Base-by-base conservation (phyloP, 2,329 filamentous ascomycete species). In the Mycocentrospora acerina region DNA sequence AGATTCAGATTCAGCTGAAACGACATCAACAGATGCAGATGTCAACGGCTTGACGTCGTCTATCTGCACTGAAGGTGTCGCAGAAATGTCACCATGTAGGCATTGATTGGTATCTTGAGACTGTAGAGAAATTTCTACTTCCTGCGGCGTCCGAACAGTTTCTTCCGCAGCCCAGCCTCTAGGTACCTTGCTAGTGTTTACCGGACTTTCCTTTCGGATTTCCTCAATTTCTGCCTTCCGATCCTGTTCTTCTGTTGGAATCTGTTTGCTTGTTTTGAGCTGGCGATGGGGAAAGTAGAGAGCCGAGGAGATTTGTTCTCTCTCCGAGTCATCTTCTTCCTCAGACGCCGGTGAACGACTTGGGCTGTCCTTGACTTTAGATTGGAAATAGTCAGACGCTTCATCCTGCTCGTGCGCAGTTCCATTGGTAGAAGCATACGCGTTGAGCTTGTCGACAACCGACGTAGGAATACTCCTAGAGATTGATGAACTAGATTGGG, bases 221-320 rank as follows among this genome's bases (percentile, higher is more conserved):
- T 44, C 48, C 37, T 57, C 49, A 30, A 54, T 37, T 42, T 64
- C 61, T 42, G 47, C 43, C 35, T 55, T 56, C 38, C 51, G 53
- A 32, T 41, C 35, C n/a, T 55, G 43, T 35, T 56, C 38, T 46
- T 57, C 52, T 31, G 44, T 32, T 25, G 53, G 40, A 27, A 44
- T 43, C 32, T 68, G 66, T 29, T 74, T 70, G 8, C 69, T 59
- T 18, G 67, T 49, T 37, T 62, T 67, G 30, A 76, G 61, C 43
- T 77, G 75, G 55, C 88, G 82, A 70, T 91, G 88, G 28, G 88
- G 88, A 32, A 90, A 76, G 62, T 93, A 93, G 27, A 90, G 76
- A 16, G 88, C 88, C 22, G 86, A 91, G n/a, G 86, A 89, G 46
- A 93, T 90, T 66, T 91, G 88, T 64, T 93, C 88, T 62, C 87